These are phyloP conservation scores for Strombidium stylifer DNA, from an alignment of 73 alveolate species.

Conservation along the genomic window DNA sequence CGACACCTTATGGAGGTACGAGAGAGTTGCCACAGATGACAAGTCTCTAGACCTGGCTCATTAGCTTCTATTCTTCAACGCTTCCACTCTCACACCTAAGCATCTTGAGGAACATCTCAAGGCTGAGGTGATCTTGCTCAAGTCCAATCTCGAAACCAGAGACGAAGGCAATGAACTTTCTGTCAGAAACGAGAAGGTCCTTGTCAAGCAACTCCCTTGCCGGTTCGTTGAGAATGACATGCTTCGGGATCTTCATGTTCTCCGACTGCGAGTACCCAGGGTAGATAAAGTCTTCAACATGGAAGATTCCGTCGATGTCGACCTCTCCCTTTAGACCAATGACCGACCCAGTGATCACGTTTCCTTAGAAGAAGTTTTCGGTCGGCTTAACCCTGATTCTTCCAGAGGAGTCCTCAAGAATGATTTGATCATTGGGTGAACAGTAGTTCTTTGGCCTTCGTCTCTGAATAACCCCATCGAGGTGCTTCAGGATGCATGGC, in stretches of 20 bases:
- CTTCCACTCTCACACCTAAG: slow-evolving; percentile 9
- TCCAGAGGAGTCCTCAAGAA: slow-evolving; percentile 50
- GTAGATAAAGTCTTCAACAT: slow-evolving; percentile 34
- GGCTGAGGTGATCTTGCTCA: background rate
- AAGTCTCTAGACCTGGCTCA: slow-evolving; percentile 18
- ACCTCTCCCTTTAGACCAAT: slow-evolving; percentile 43
- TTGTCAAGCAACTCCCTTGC: background rate
- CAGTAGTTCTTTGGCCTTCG: background rate
- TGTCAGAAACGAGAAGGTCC: too few relatives aligned
- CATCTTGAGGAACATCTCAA: background rate
- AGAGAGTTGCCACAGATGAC: slow-evolving; percentile 42
- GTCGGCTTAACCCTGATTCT: slow-evolving; percentile 33
- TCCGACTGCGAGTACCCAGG: slow-evolving; percentile 9
- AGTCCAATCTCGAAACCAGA: slow-evolving; percentile 54
- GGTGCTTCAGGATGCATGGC: slow-evolving; percentile 44
- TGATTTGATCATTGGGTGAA: slow-evolving; percentile 19
- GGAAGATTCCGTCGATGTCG: slow-evolving; percentile 42
- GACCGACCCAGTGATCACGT: slow-evolving; percentile 56
- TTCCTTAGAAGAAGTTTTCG: slow-evolving; percentile 10
- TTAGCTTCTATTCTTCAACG: slow-evolving; percentile 6
- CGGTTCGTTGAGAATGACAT: background rate
- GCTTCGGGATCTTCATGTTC: background rate
- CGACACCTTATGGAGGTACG: slow-evolving; percentile 16
- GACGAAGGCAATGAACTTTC: slow-evolving; percentile 16
- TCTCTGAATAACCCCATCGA: slow-evolving; percentile 39